phyloP scores from a whole-genome alignment of 306 rosid species.

The Oemleria cerasiformis region DNA sequence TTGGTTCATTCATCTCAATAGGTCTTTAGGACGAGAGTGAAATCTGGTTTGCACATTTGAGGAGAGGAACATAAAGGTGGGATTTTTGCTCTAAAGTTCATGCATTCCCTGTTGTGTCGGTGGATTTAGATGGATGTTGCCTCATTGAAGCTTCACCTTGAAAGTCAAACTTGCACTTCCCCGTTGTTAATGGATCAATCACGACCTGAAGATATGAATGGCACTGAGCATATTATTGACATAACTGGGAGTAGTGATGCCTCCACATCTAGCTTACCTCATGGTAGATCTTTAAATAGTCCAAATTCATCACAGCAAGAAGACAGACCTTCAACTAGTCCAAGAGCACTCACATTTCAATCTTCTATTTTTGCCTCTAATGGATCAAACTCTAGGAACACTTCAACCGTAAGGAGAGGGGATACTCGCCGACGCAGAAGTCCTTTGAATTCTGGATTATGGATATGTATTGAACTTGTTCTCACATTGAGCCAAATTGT shows the following conservation, averaged over 20 bases:
- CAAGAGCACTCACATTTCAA: conserved; percentile 31
- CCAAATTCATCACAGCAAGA: conserved; percentile 43
- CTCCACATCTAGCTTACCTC: conserved; percentile 53
- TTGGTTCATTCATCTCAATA: conserved; percentile 15
- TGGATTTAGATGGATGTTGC: conserved; percentile 60
- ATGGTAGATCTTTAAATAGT: conserved; percentile 44
- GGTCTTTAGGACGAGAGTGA: conserved; percentile 16
- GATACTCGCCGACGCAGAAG: conserved; percentile 75
- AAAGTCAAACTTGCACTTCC: conserved; percentile 38
- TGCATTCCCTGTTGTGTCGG: conserved; percentile 41
- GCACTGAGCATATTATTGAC: conserved; percentile 57
- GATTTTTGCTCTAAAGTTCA: conserved; percentile 25
- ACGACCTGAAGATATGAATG: conserved; percentile 28
- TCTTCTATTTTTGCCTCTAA: conserved; percentile 45
- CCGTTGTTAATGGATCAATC: conserved; percentile 62
- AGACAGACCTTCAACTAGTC: conserved; percentile 44
- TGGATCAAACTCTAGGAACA: conserved; percentile 62
- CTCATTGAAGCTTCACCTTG: conserved; percentile 44
- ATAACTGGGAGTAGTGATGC: conserved; percentile 48
- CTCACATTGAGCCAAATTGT: conserved; percentile 82
- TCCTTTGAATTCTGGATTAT: conserved; percentile 85
- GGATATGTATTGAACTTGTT: conserved; percentile 86
- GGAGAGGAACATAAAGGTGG: conserved; percentile 19
- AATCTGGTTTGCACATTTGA: conserved; percentile 21
- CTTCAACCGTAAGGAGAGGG: conserved; percentile 60